These are phyloP conservation scores for Backusella macrospora DNA, from an alignment of 192 early-diverging fungal species.

Conservation along the genomic window DNA sequence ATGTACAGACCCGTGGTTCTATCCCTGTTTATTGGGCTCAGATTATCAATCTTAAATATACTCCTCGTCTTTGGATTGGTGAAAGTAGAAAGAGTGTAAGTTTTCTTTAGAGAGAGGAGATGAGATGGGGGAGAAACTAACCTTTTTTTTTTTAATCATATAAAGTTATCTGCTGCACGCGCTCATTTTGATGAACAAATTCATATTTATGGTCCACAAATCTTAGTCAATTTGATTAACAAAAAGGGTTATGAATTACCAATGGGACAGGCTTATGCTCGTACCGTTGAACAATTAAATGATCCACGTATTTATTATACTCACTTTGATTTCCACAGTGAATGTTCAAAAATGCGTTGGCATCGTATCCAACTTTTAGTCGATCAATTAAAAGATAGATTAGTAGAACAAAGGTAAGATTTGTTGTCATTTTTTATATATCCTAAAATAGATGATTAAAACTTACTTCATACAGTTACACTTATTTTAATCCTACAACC, in stretches of 20 bases:
- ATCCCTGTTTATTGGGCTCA: conserved; percentile 96
- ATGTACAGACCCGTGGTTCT: conserved; percentile 94
- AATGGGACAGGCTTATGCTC: conserved; percentile 80
- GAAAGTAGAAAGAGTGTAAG: conserved; percentile 67
- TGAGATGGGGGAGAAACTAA: conserved; percentile 7
- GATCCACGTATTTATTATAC: conserved; percentile 69
- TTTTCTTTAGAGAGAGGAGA: neutral
- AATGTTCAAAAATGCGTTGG: conserved; percentile 97
- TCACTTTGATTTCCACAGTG: conserved; percentile 98
- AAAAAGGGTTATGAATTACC: conserved; percentile 89
- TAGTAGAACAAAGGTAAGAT: conserved; percentile 54
- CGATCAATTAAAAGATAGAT: conserved; percentile 73
- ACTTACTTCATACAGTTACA: conserved; percentile 51
- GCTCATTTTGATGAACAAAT: conserved; percentile 77
- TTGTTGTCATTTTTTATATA: neutral
- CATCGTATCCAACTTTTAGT: conserved; percentile 83
- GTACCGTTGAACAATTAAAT: conserved; percentile 61
- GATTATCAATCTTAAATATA: conserved; percentile 89
- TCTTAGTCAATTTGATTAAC: conserved; percentile 94
- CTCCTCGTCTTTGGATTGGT: conserved; percentile 82
- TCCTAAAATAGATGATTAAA: neutral
- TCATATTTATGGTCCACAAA: conserved; percentile 75
- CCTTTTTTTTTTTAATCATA: conserved; percentile 36
- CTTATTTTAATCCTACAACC: conserved; percentile 45
- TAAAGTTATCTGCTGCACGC: conserved; percentile 65